Percentiles rank a stretch among this genome's conserved stretches.
Conservation (phyloP, 441 rosid species). For the Isatis lusitanica region DNA sequence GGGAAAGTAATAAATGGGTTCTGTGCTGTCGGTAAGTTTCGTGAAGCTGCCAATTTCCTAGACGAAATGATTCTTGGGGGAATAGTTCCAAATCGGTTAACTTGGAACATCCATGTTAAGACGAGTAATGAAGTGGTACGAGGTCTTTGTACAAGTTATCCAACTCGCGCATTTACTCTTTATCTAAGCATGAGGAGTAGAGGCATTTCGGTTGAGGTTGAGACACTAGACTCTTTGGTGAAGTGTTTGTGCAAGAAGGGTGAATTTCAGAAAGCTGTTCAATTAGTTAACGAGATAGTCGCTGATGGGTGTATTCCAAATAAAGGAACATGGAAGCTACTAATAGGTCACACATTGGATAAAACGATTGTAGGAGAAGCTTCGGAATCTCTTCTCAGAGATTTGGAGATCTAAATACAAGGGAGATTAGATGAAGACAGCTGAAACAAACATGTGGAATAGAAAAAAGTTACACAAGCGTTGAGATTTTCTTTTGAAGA, state of each 20-base stretch:
- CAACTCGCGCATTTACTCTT: conserved; percentile 56
- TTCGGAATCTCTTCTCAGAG: conserved; percentile 39
- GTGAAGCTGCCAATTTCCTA: conserved; percentile 83
- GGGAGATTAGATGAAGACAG: conserved; percentile 33
- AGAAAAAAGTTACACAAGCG: background rate
- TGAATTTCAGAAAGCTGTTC: conserved; percentile 58
- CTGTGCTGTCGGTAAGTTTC: conserved; percentile 56
- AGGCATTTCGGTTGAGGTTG: conserved; percentile 65
- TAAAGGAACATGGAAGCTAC: conserved; percentile 50
- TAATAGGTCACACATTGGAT: conserved; percentile 48
- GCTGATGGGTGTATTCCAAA: conserved; percentile 63
- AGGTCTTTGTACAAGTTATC: conserved; percentile 57
- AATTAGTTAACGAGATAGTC: conserved; percentile 62
- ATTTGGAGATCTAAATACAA: conserved; percentile 32
- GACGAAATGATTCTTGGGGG: conserved; percentile 83
- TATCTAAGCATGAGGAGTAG: conserved; percentile 68
- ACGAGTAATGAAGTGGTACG: conserved; percentile 58
- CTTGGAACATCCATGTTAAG: conserved; percentile 79
- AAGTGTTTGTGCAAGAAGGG: conserved; percentile 58
- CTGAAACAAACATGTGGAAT: background rate
- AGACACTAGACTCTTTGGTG: conserved; percentile 46
- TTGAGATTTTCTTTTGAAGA: background rate
- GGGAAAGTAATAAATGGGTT: conserved; percentile 68
- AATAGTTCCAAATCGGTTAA: conserved; percentile 61
- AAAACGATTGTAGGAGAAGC: conserved; percentile 40